A percentile compares a stretch with the other conserved stretches of the same genome.
Evolutionary conservation across 441 rosid species (phyloP).

Genomic region (Populus trichocarpa): DNA sequence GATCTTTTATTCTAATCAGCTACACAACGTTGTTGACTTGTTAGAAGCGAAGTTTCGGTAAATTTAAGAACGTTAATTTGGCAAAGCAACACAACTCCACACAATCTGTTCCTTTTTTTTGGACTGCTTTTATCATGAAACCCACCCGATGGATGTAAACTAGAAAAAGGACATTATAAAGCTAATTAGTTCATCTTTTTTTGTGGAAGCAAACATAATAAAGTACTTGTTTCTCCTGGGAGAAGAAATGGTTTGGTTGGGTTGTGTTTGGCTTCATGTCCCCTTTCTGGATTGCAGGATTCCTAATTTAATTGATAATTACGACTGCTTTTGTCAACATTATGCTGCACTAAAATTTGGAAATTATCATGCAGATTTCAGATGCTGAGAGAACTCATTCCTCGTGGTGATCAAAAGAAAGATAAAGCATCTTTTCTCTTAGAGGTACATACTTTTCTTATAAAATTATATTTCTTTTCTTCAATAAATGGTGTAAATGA

Average conservation of each 20-base stretch:
- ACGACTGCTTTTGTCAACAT: slow-evolving; percentile 4
- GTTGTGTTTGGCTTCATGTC: too few relatives aligned
- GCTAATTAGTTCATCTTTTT: not conserved
- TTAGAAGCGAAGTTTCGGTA: not conserved
- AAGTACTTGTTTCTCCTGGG: too few relatives aligned
- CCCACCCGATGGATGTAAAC: not conserved
- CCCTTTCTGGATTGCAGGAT: too few relatives aligned
- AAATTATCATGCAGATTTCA: slow-evolving; percentile 61
- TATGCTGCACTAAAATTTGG: not conserved
- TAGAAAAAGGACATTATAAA: not conserved
- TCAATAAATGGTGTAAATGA: slow-evolving; percentile 3
- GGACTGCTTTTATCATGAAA: not conserved
- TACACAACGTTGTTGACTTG: not conserved
- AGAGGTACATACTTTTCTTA: slow-evolving; percentile 47
- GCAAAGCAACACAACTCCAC: not conserved
- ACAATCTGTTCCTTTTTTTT: not conserved
- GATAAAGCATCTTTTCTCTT: slow-evolving; percentile 93
- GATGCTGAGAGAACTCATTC: slow-evolving; percentile 76
- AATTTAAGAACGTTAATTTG: not conserved
- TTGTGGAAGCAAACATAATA: not conserved
- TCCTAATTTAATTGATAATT: too few relatives aligned
- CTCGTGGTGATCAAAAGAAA: slow-evolving; percentile 83
- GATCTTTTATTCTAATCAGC: not conserved
- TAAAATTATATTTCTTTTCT: not conserved
- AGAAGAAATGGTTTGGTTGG: too few relatives aligned